These are phyloP conservation scores for Fusarium tricinctum DNA, from an alignment of 2,329 filamentous ascomycete species.

Conservation along the genomic window DNA sequence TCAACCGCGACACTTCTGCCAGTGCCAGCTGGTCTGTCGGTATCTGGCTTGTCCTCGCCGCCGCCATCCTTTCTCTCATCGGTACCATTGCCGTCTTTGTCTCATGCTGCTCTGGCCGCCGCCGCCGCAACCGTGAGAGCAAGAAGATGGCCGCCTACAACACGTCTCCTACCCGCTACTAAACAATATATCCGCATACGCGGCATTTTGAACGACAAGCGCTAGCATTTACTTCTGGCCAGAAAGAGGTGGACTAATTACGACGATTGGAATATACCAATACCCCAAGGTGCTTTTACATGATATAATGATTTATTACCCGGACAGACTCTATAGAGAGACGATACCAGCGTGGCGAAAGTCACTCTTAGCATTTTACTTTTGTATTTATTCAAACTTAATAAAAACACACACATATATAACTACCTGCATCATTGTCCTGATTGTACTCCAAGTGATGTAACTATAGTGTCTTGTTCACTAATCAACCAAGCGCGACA, in stretches of 20 bases:
- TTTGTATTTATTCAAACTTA: conserved; percentile 19
- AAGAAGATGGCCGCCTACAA: conserved; percentile 50
- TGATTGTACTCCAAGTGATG: background rate
- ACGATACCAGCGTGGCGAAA: conserved; percentile 16
- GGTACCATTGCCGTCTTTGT: conserved; percentile 71
- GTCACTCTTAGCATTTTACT: conserved; percentile 1
- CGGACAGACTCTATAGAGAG: conserved; percentile 18
- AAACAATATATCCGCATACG: background rate
- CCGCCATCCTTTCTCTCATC: conserved; percentile 67
- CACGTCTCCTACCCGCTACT: conserved; percentile 38
- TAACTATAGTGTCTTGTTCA: background rate
- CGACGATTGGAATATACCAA: conserved; percentile 24
- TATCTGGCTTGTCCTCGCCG: conserved; percentile 71
- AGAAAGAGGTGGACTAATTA: conserved; percentile 26
- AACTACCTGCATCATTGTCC: background rate
- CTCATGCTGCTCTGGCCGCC: conserved; percentile 70
- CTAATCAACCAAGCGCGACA: conserved; percentile 58
- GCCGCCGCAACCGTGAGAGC: conserved; percentile 50
- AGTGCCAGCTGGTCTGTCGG: conserved; percentile 66
- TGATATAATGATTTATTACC: conserved; percentile 34
- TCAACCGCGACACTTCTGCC: conserved; percentile 62
- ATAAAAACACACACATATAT: conserved; percentile 14
- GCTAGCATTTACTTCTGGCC: background rate
- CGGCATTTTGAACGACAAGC: background rate
- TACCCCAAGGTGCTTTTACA: conserved; percentile 22